Conservation (phyloP, 2,329 filamentous ascomycete genomes). For the Cordyceps pruinosa region DNA sequence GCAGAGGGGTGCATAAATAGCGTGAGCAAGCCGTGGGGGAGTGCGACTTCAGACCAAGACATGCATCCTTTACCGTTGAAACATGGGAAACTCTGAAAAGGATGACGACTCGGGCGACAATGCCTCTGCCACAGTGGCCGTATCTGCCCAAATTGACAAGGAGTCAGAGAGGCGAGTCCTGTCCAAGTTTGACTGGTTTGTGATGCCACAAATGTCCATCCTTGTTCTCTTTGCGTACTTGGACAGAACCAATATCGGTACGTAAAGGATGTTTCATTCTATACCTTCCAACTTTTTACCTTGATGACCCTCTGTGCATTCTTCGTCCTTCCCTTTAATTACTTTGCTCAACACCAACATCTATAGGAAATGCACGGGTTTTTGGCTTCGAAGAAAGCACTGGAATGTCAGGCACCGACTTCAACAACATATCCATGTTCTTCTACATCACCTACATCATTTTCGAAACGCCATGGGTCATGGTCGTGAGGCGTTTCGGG, state of each 20-base stretch:
- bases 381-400: constrained; percentile 27
- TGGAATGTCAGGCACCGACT: constrained; percentile 23
- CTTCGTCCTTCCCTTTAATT: background rate
- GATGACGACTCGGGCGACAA: constrained; percentile 7
- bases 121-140: background rate
- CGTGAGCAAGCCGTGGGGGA: background rate
- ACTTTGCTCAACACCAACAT: background rate
- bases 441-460: constrained; percentile 28
- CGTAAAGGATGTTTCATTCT: background rate
- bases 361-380: constrained; percentile 27
- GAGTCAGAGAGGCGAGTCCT: constrained; percentile 13
- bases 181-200: constrained; percentile 22
- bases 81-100: constrained; percentile 3
- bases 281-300: too few species aligned
- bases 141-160: constrained; percentile 1
- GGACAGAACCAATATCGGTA: constrained; percentile 23
- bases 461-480: constrained; percentile 25
- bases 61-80: background rate
- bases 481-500: constrained; percentile 26
- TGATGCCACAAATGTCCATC: constrained; percentile 23
- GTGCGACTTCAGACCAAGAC: background rate
- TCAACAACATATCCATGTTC: constrained; percentile 24
- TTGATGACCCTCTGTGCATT: background rate
- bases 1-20: constrained; percentile 2
- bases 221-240: constrained; percentile 22